phyloP scores from a whole-genome alignment of 1,284 basidiomycete genomes.

The Fistulina hepatica region DNA sequence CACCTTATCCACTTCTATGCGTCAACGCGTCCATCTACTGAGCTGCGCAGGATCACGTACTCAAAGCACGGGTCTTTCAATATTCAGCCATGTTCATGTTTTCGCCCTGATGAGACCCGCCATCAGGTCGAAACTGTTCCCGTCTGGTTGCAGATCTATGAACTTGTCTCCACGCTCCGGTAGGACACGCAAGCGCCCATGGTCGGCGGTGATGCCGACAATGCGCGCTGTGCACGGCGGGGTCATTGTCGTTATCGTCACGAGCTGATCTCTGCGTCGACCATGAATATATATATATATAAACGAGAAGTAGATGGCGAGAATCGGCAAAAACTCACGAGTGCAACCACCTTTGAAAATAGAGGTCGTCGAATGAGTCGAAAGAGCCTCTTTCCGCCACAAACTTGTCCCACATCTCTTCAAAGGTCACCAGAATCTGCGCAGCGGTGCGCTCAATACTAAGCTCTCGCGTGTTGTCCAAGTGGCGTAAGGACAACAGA shows the following conservation, averaged over 20 bases:
- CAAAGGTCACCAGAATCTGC: conserved; percentile 70
- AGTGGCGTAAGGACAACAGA: conserved; percentile 71
- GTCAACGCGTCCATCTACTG: no score
- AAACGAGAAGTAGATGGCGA: neutral
- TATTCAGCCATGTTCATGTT: no score
- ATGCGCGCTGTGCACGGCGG: conserved; percentile 71
- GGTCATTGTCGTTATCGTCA: conserved; percentile 67
- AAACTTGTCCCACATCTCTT: conserved; percentile 70
- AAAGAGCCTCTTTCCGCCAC: conserved; percentile 56
- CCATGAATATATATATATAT: conserved; percentile 3
- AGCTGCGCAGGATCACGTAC: no score
- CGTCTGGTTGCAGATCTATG: conserved; percentile 80
- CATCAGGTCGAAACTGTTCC: conserved; percentile 96
- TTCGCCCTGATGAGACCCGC: conserved; percentile 67
- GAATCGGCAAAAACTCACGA: conserved; percentile 45
- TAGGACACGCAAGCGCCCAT: conserved; percentile 79
- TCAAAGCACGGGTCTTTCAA: no score
- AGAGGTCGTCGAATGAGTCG: conserved; percentile 67
- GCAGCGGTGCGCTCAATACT: conserved; percentile 72
- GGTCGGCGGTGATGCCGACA: conserved; percentile 76
- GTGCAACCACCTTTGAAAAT: conserved; percentile 80
- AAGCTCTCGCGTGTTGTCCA: conserved; percentile 39
- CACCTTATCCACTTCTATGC: no score
- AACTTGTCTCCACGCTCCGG: conserved; percentile 42
- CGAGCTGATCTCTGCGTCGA: conserved; percentile 63